Conservation (phyloP, 2,329 filamentous ascomycete genomes). For the Fusarium sp. region DNA sequence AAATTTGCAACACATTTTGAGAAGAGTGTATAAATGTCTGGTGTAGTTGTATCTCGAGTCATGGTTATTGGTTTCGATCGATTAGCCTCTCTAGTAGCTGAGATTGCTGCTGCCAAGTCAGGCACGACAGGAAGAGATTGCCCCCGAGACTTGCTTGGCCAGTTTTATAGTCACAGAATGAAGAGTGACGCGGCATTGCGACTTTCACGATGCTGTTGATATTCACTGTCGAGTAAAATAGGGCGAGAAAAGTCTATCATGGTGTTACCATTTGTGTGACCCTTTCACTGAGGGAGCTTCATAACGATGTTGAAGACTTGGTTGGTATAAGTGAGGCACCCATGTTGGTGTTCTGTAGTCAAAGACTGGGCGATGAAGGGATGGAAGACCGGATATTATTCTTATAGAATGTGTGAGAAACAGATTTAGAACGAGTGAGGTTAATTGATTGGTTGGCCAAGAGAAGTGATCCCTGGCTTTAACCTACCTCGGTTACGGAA, state of each 20-base stretch:
- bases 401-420: neutral
- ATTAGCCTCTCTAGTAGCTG: neutral
- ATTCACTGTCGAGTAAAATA: slow-evolving; percentile 1
- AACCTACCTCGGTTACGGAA: neutral
- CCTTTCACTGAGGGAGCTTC: slow-evolving; percentile 14
- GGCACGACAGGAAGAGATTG: neutral
- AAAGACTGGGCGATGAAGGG: neutral
- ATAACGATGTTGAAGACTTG: neutral
- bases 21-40: slow-evolving; percentile 19
- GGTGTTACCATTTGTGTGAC: slow-evolving; percentile 34
- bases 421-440: neutral
- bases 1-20: slow-evolving; percentile 19
- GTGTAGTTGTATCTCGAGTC: neutral
- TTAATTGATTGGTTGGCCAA: neutral
- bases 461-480: neutral
- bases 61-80: neutral
- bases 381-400: neutral
- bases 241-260: slow-evolving; percentile 19
- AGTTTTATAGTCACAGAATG: slow-evolving; percentile 5
- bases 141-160: neutral
- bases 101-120: neutral
- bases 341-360: neutral
- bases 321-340: slow-evolving; percentile 4
- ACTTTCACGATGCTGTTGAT: neutral
- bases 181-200: neutral